These are phyloP conservation scores for Rhizopus stolonifer DNA, from an alignment of 371 early-diverging fungal genomes.

Conservation along the genomic window DNA sequence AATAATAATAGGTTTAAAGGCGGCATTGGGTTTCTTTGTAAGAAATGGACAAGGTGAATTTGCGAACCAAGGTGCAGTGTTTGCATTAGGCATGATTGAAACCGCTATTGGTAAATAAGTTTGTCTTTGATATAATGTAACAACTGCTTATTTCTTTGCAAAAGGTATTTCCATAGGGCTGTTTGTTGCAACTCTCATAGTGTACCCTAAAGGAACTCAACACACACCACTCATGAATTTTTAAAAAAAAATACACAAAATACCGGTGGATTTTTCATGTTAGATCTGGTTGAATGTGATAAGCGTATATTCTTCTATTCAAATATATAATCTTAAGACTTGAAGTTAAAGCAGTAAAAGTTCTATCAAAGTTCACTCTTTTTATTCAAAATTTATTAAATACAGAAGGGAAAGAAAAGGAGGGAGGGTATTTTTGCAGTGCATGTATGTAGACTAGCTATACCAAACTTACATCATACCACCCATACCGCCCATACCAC, in stretches of 20 bases:
- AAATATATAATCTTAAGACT: too few species aligned
- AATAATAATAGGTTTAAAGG: constrained; percentile 34
- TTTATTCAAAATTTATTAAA: neutral
- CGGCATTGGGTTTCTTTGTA: constrained; percentile 49
- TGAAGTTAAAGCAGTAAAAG: too few species aligned
- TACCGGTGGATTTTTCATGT: too few species aligned
- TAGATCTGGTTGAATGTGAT: too few species aligned
- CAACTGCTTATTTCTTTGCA: neutral
- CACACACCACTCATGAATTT: constrained; percentile 56
- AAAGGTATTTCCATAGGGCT: constrained; percentile 56
- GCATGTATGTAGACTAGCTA: neutral
- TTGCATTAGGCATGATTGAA: constrained; percentile 56
- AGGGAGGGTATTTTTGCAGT: neutral
- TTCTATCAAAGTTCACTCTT: too few species aligned
- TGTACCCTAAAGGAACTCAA: constrained; percentile 58
- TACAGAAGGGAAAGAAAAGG: neutral
- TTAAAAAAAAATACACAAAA: constrained; percentile 2
- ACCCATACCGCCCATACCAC: constrained; percentile 36
- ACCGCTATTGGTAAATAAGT: constrained; percentile 27
- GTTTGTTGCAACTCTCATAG: constrained; percentile 54
- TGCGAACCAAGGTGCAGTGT: constrained; percentile 43
- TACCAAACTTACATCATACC: constrained; percentile 42
- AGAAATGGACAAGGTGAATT: constrained; percentile 27
- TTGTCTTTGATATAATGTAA: neutral
- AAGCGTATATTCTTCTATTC: too few species aligned